Percentiles rank a stretch among this genome's conserved stretches.
These are phyloP conservation scores for Leptodermis oblonga DNA, from an alignment of 257 asterid genomes.

Conservation along the genomic window DNA sequence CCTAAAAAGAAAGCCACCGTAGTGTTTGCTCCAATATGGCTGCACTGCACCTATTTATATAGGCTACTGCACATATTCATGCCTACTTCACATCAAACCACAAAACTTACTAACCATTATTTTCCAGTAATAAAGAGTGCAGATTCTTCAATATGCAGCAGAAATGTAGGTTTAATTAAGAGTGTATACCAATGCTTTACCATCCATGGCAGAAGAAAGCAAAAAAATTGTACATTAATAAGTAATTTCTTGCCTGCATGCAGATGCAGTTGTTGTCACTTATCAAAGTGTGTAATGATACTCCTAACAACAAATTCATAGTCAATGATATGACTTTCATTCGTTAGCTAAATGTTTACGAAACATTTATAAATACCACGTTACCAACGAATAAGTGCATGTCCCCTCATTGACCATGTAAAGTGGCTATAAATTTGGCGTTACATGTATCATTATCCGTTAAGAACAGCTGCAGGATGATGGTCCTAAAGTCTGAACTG, in stretches of 20 bases:
- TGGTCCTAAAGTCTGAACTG: slow-evolving; percentile 7
- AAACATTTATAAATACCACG: no score
- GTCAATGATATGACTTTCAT: no score
- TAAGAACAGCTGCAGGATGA: background rate
- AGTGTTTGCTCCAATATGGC: background rate
- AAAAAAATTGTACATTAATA: background rate
- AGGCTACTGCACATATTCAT: background rate
- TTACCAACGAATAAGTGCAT: no score
- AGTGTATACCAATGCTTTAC: background rate
- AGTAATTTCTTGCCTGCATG: background rate
- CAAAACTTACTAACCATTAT: background rate
- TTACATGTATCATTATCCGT: no score
- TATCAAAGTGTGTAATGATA: no score
- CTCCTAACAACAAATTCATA: no score
- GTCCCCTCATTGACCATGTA: no score
- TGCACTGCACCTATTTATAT: background rate
- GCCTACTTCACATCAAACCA: background rate
- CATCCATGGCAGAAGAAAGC: background rate
- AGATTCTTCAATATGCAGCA: background rate
- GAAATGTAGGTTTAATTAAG: background rate
- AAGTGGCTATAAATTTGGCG: no score
- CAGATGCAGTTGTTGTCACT: background rate
- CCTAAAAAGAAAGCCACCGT: background rate
- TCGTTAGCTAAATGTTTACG: no score
- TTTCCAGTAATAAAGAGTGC: background rate